Evolutionary conservation across 1,284 basidiomycete genomes (phyloP), one percentile per base, ranked within the genome.

Genomic region (Pisolithus thermaeus): DNA sequence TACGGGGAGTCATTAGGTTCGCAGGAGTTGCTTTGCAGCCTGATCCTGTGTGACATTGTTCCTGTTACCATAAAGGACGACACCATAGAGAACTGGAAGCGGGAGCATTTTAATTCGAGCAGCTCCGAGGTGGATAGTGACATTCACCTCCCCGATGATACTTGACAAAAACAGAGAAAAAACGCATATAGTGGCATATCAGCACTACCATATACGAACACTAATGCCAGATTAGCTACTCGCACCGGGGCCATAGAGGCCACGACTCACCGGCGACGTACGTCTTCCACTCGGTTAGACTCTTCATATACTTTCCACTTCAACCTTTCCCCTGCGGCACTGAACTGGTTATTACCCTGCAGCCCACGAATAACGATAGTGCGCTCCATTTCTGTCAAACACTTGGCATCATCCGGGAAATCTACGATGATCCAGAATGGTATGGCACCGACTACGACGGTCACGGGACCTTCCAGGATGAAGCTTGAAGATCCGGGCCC

Each of bases 401-500:
- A 90, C 58, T 78, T 87, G 41, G 88, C 88, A 0, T 80, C 85
- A 60, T 89, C 85, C 4, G 87, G 88, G 70, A 91, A 91, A 67
- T 91, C 89, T 61, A 86, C 81, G 55, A 90, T 80, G 58, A 90
- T 79, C 77, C 79, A 90, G 72, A 83, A 90, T 4, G 86, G 87
- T 3, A 72, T 59, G n/a, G 67, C 59, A 2, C 84, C 86, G 2
- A 82, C 81, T 22, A 88, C 7, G 28, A 90, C 77, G 3, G 88
- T 91, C 22, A 72, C 72, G 30, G 90, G 71, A 27, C 81, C 83
- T 56, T 84, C 80, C 20, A 84, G 58, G 58, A 84, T 83, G 69
- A 90, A 88, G 62, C 89, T 87, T 83, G 69, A 90, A 88, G 62
- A 89, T 87, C 86, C 86, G 88, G 35, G 83, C 73, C 80, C 81